Conservation (phyloP, 2,329 filamentous ascomycete species). For the Sclerotinia sclerotiorum region DNA sequence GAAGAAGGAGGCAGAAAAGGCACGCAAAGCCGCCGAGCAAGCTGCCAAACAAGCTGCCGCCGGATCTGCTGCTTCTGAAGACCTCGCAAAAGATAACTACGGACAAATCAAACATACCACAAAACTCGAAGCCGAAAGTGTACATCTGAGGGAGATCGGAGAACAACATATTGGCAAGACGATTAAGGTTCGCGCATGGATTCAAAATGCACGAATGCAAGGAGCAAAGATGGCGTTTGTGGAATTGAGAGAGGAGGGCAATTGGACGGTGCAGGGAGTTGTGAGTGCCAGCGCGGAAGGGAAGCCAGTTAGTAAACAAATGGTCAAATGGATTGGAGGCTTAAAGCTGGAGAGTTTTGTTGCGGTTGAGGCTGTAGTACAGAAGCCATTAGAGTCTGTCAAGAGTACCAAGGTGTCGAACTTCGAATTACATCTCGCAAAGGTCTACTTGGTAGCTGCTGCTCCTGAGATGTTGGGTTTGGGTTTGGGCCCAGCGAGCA, state of each 20-base stretch:
- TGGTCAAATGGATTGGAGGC: slow-evolving; percentile 87
- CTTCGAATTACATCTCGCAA: slow-evolving; percentile 84
- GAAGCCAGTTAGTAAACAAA: slow-evolving; percentile 69
- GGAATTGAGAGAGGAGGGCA: slow-evolving; percentile 73
- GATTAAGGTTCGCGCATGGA: slow-evolving; percentile 74
- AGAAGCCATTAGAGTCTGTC: slow-evolving; percentile 81
- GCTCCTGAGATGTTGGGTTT: slow-evolving; percentile 59
- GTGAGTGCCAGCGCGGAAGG: slow-evolving; percentile 65
- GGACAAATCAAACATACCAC: slow-evolving; percentile 64
- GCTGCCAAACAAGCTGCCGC: slow-evolving; percentile 68
- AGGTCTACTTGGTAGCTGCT: slow-evolving; percentile 74
- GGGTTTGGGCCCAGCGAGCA: slow-evolving; percentile 56
- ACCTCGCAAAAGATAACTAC: slow-evolving; percentile 75
- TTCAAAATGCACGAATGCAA: slow-evolving; percentile 86
- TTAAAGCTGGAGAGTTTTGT: slow-evolving; percentile 81
- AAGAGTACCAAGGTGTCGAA: slow-evolving; percentile 80
- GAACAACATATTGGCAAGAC: slow-evolving; percentile 67
- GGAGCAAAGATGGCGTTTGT: slow-evolving; percentile 89
- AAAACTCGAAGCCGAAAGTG: slow-evolving; percentile 53
- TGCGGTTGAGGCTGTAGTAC: slow-evolving; percentile 74
- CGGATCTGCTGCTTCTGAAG: slow-evolving; percentile 61
- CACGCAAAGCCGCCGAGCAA: slow-evolving; percentile 68
- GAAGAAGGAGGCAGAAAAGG: slow-evolving; percentile 83
- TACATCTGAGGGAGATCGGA: slow-evolving; percentile 62
- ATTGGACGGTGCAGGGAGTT: slow-evolving; percentile 81